A percentile compares a stretch with the other conserved stretches of the same genome.
Conservation (phyloP, 2,329 filamentous ascomycete species). For the Monilinia laxa region DNA sequence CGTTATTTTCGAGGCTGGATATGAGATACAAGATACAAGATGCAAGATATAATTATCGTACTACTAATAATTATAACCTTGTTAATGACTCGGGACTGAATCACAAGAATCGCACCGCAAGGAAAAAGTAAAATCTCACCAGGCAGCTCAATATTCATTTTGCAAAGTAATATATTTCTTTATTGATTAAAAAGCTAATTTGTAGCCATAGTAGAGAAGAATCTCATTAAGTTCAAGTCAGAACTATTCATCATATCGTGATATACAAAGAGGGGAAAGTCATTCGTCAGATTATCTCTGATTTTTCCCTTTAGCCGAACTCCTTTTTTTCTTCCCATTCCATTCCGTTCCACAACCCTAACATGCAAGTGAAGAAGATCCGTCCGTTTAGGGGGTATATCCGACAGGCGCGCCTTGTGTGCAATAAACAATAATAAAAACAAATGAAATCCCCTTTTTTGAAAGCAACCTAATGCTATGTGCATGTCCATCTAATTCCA, state of each 20-base stretch:
- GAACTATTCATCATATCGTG: not conserved
- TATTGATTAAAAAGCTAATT: not conserved
- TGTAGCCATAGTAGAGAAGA: not conserved
- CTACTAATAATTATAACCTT: no score
- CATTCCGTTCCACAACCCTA: not conserved
- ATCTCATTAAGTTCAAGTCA: not conserved
- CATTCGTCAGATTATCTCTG: not conserved
- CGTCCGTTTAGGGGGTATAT: constrained; percentile 12
- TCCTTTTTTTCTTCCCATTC: not conserved
- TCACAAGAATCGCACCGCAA: no score
- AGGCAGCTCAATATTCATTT: not conserved
- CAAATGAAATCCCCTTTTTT: not conserved
- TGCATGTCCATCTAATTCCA: not conserved
- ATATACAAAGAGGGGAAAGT: constrained; percentile 7
- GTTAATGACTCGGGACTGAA: no score
- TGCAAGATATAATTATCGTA: no score
- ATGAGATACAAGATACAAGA: no score
- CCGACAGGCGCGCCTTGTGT: not conserved
- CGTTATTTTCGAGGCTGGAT: no score
- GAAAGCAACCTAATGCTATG: not conserved
- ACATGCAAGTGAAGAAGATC: not conserved
- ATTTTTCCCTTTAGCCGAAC: not conserved
- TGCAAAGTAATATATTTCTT: not conserved
- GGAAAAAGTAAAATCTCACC: no score
- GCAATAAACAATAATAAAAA: not conserved